Evolutionary conservation across 345 rosid genomes (phyloP).

Genomic region (Kernera saxatilis): DNA sequence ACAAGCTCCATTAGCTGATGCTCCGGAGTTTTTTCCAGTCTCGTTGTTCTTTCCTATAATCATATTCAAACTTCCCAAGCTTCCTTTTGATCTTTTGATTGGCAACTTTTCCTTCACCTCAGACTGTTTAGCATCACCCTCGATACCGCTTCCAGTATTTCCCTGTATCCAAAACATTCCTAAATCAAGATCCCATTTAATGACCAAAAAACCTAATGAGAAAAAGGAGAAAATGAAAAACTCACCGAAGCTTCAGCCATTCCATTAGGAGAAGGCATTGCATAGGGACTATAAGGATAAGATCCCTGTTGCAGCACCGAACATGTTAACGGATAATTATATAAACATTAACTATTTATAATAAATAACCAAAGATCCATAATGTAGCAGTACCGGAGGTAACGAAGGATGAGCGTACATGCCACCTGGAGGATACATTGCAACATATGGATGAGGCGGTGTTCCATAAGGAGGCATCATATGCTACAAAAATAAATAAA

Average conservation of each 20-base stretch:
- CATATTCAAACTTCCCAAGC: conserved; percentile 91
- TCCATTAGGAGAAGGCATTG: conserved; percentile 90
- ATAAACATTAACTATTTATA: not conserved
- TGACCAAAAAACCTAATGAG: not conserved
- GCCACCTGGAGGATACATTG: conserved; percentile 98
- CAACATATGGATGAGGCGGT: conserved; percentile 89
- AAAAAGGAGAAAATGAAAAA: conserved; percentile 3
- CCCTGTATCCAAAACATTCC: conserved; percentile 44
- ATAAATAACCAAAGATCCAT: conserved; percentile 6
- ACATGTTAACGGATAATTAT: conserved; percentile 6
- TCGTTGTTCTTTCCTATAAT: conserved; percentile 75
- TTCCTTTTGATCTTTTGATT: conserved; percentile 95
- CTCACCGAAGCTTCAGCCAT: conserved; percentile 74
- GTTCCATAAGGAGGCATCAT: conserved; percentile 96
- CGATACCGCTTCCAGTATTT: conserved; percentile 55
- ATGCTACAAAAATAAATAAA: conserved; percentile 51
- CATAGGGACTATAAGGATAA: conserved; percentile 94
- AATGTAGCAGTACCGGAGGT: conserved; percentile 63
- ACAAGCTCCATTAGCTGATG: conserved; percentile 75
- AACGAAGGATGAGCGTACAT: conserved; percentile 88
- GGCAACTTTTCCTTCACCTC: conserved; percentile 90
- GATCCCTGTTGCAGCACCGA: conserved; percentile 54
- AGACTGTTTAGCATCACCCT: conserved; percentile 69
- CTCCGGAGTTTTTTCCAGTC: conserved; percentile 58
- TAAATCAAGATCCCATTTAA: conserved; percentile 12